A percentile compares a stretch with the other conserved stretches of the same genome.
phyloP scores from a whole-genome alignment of 192 early-diverging fungal species.

The Umbelopsis vinacea region DNA sequence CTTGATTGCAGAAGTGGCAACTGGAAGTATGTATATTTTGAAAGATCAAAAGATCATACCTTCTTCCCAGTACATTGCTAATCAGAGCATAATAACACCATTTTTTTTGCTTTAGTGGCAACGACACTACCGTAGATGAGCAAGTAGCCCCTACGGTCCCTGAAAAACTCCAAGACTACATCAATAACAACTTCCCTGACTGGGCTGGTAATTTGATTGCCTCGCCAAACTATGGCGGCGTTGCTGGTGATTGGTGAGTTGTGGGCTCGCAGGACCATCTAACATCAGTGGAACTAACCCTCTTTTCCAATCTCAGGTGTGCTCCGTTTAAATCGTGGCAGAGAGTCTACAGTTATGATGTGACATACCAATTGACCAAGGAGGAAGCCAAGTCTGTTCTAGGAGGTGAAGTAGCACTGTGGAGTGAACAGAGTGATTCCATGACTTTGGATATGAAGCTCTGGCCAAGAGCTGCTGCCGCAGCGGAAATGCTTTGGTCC shows the following conservation, averaged over 20 bases:
- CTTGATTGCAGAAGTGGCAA: constrained; percentile 80
- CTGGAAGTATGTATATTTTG: constrained; percentile 55
- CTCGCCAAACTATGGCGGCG: constrained; percentile 45
- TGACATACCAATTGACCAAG: constrained; percentile 54
- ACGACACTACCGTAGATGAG: constrained; percentile 58
- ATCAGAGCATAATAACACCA: background rate
- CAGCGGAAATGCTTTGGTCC: constrained; percentile 63
- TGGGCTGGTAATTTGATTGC: constrained; percentile 33
- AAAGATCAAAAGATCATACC: background rate
- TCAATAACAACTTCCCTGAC: constrained; percentile 11
- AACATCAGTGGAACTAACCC: no score
- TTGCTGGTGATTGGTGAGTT: constrained; percentile 65
- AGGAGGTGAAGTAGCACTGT: constrained; percentile 76
- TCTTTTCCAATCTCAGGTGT: constrained; percentile 43
- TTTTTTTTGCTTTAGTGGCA: constrained; percentile 40
- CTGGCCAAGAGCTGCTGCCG: constrained; percentile 76
- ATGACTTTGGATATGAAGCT: constrained; percentile 66
- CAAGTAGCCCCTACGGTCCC: constrained; percentile 34
- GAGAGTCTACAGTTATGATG: constrained; percentile 73
- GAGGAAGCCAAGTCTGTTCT: constrained; percentile 62
- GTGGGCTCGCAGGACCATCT: no score
- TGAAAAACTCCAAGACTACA: constrained; percentile 31
- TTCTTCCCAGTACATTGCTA: no score
- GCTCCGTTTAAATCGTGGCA: constrained; percentile 80
- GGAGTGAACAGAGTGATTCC: constrained; percentile 74